Base-by-base conservation (phyloP, 805 yeast genomes). In the Brettanomyces bruxellensis region DNA sequence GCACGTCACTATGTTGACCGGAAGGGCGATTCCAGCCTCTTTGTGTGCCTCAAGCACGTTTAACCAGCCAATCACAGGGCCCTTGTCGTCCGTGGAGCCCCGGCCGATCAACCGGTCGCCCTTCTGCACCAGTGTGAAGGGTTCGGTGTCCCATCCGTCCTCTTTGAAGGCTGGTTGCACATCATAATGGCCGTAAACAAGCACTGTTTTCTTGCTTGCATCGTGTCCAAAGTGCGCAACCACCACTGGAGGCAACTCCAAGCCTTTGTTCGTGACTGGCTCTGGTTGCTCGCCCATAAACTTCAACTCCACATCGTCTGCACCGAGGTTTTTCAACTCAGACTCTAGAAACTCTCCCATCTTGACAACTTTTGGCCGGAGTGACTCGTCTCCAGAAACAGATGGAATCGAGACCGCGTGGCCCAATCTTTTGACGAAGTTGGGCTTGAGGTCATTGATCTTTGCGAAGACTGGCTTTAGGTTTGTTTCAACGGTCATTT, bases 51-150 rank as follows among this genome's bases (percentile, higher is more conserved):
- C 85, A 39, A 93, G 73, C 38, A 82, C 83, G 64, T 93, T 91
- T 63, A 93, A 76, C 99, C 99, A 93, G 46, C 96, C 97, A 56
- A 90, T 73, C 40, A 93, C 95, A 35, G 99, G 99, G 32, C 99
- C 99, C 67, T 95, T 93, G 64, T 93, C 99, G 63, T 93, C 99
- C 38, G 97, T 86, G 22, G 96, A 72, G 40, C 99, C 99, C 67
- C 99, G 81, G 43, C 97, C 99, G 58, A 77, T 79, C 59, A 93
- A 71, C 52, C 83, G 74, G 44, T 73, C 83, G 52, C 79, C 83
- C 54, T 78, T 78, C 61, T 81, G 86, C 51, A 76, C 74, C 59
- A 93, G 69, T 47, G 69, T 71, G 68, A 93, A 93, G 8, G 99
- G 99, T 51, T 90, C 96, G 39, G 93, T 78, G 58, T 74, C 71